Percentiles rank a stretch among this genome's conserved stretches.
phyloP scores from a whole-genome alignment of 1,284 basidiomycete genomes.

The Malassezia vespertilionis region DNA sequence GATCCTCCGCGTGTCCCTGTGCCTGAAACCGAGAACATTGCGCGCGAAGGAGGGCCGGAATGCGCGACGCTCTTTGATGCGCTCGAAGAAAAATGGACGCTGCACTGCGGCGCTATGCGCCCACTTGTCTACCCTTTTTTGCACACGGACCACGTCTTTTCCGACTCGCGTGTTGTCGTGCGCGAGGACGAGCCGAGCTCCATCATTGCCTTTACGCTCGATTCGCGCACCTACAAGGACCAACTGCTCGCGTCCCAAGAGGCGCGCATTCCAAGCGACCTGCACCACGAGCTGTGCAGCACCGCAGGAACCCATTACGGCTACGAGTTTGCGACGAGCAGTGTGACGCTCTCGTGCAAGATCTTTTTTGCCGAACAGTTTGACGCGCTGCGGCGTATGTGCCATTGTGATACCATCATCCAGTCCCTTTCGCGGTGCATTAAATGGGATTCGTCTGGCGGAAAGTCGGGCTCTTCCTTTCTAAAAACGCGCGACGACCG shows the following conservation, averaged over 20 bases:
- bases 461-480: constrained; percentile 93
- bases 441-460: constrained; percentile 90
- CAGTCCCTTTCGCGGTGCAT: constrained; percentile 86
- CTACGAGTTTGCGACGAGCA: constrained; percentile 51
- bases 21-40: not conserved
- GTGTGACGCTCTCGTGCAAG: constrained; percentile 81
- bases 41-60: not conserved
- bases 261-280: constrained; percentile 35
- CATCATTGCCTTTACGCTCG: constrained; percentile 88
- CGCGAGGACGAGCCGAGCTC: constrained; percentile 95
- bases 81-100: constrained; percentile 58
- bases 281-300: constrained; percentile 54
- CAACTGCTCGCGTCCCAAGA: constrained; percentile 29
- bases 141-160: constrained; percentile 58
- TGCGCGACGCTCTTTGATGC: constrained; percentile 59
- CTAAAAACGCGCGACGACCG: constrained; percentile 83
- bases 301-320: constrained; percentile 41
- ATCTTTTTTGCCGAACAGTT: constrained; percentile 96
- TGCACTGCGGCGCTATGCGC: constrained; percentile 52
- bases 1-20: too few relatives aligned
- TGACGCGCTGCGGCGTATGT: constrained; percentile 78
- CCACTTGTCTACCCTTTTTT: constrained; percentile 53
- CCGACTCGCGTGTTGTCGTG: constrained; percentile 76
- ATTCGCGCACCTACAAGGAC: constrained; percentile 65
- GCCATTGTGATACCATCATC: constrained; percentile 83